Percentiles rank a stretch among this genome's conserved stretches.
Evolutionary conservation across 345 rosid genomes (phyloP).

Genomic region (Acer saccharum): DNA sequence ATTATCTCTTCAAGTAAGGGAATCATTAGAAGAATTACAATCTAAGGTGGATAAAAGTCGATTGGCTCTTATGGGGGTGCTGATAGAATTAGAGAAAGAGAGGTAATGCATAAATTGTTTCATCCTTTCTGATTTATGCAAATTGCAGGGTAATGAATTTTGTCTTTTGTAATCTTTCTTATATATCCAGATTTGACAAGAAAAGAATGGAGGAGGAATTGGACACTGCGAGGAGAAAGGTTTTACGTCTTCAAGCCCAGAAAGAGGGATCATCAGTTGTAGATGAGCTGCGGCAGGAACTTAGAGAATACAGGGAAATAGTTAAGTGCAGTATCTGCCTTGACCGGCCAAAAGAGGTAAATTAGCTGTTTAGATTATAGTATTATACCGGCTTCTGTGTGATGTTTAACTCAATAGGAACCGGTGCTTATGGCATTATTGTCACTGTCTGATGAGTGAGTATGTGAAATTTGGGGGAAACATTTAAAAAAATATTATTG

Average conservation of each 20-base stretch:
- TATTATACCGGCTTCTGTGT: conserved; percentile 6
- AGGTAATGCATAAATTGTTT: conserved; percentile 46
- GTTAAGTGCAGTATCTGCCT: conserved; percentile 87
- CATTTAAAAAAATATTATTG: not conserved
- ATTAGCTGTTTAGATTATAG: not conserved
- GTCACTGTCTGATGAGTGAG: not conserved
- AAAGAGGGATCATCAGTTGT: conserved; percentile 68
- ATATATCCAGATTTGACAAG: conserved; percentile 57
- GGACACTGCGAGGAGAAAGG: conserved; percentile 67
- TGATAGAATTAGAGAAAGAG: conserved; percentile 68
- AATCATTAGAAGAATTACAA: conserved; percentile 63
- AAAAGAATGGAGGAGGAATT: conserved; percentile 83
- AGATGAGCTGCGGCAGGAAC: conserved; percentile 80
- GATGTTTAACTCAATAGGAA: not conserved
- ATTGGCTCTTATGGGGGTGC: conserved; percentile 49
- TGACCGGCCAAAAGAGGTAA: conserved; percentile 91
- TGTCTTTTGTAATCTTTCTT: no score
- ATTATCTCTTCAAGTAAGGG: conserved; percentile 64
- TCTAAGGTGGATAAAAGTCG: conserved; percentile 61
- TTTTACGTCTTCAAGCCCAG: conserved; percentile 54
- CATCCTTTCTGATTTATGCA: not conserved
- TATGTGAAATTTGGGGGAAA: not conserved
- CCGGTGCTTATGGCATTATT: not conserved
- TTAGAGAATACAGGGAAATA: conserved; percentile 82
- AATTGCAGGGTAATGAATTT: conserved; percentile 14